Base-by-base conservation (phyloP, 805 yeast genomes). In the Starmerella cellae region DNA sequence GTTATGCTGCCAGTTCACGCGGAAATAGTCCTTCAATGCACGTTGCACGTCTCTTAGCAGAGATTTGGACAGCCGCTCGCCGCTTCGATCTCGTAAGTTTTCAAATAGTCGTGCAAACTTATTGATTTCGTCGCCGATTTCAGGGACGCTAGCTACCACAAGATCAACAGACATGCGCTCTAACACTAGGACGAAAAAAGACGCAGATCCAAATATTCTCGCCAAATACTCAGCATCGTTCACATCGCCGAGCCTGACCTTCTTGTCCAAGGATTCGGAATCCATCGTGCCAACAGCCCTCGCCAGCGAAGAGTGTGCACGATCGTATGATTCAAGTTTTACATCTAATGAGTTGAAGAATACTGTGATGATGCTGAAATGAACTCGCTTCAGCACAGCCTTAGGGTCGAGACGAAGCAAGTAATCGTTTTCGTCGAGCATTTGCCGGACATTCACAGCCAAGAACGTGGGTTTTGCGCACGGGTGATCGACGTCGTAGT, bases 381-480 rank as follows among this genome's bases (percentile, higher is more conserved):
- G 87, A 35, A 79, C 70, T 19, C 69, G 71, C 17, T 73, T 62
- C 6, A 79, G 62, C 47, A 74, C 49, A 13, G 16, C 33, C 29
- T 10, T 17, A 3, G 26, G 55, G 42, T 18, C 52, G 32, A 59
- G 77, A 74, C 41, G 77, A 65, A 36, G 71, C 70, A 48, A 75
- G 74, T 33, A 17, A 16, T 35, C 44, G n/a, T 44, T 33, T 11
- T 41, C 34, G 21, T 29, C 24, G 19, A 80, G 59, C 33, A 81
- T 57, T 50, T 75, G 75, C 34, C 67, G 67, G 46, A 80, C 56
- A 38, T 73, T 71, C 30, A 69, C 63, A 0, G 85, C 74, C 1
- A 83, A 72, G 47, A 70, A 70, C 0, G 84, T 78, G 0, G 88
- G 85, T 46, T 69, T 69, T 0, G 74, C 67, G 39, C 59, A 28